Conservation (phyloP, 768 basidiomycete species). For the Tricholoma matsutake region DNA sequence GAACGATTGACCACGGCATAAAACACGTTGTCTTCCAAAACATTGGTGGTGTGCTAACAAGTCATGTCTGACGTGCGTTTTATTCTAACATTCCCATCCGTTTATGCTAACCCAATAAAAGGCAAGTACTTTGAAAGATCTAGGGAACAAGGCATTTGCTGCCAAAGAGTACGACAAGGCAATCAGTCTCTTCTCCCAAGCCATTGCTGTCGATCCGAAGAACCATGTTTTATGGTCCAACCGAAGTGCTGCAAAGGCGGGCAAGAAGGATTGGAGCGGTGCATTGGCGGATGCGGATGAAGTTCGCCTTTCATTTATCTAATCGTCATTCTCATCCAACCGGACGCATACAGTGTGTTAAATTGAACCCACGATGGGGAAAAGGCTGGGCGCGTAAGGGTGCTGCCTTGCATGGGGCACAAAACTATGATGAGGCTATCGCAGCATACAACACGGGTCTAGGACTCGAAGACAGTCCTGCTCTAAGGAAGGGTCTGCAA, state of each 20-base stretch:
- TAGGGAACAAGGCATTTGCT: slow-evolving; percentile 93
- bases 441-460: slow-evolving; percentile 80
- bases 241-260: slow-evolving; percentile 86
- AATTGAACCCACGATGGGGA: slow-evolving; percentile 75
- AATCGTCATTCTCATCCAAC: slow-evolving; percentile 10
- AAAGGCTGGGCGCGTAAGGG: slow-evolving; percentile 93
- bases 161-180: slow-evolving; percentile 91
- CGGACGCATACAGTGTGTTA: slow-evolving; percentile 57
- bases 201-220: slow-evolving; percentile 74
- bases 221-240: slow-evolving; percentile 94
- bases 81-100: too few species aligned
- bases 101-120: slow-evolving; percentile 12
- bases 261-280: slow-evolving; percentile 70
- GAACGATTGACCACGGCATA: slow-evolving; percentile 19
- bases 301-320: slow-evolving; percentile 41
- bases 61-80: slow-evolving; percentile 41
- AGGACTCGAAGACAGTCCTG: slow-evolving; percentile 77
- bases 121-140: slow-evolving; percentile 74
- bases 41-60: slow-evolving; percentile 18
- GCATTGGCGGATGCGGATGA: slow-evolving; percentile 89
- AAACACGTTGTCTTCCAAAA: slow-evolving; percentile 10
- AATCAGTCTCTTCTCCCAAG: slow-evolving; percentile 78
- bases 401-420: slow-evolving; percentile 85
- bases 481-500: slow-evolving; percentile 81
- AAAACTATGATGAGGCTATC: slow-evolving; percentile 79